Percentiles rank a stretch among this genome's conserved stretches.
Evolutionary conservation across 371 early-diverging fungal genomes (phyloP).

Genomic region (Phascolomyces articulosus): DNA sequence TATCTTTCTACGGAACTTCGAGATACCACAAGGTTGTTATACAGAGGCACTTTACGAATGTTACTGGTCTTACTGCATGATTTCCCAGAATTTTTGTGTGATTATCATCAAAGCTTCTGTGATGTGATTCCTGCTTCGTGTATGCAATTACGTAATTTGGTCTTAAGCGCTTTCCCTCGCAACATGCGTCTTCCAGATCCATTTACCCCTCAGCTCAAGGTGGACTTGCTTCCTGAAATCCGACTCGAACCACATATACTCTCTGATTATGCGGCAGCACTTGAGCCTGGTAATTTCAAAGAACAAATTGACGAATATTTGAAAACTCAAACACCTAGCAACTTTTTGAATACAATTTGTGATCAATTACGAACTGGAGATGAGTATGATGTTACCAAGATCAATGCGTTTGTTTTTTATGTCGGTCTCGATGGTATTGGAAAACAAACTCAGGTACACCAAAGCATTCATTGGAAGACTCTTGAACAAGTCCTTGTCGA

Average conservation of each 20-base stretch:
- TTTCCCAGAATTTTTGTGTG: conserved; percentile 96
- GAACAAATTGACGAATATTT: conserved; percentile 77
- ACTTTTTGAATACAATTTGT: conserved; percentile 48
- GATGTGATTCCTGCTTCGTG: conserved; percentile 93
- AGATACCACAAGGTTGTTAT: conserved; percentile 83
- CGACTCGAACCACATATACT: conserved; percentile 82
- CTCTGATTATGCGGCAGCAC: conserved; percentile 76
- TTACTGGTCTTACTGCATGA: conserved; percentile 95
- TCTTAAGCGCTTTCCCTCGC: conserved; percentile 95
- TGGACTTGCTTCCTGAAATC: conserved; percentile 87
- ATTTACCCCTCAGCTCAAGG: conserved; percentile 93
- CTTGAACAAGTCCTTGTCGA: conserved; percentile 77
- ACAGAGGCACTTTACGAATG: conserved; percentile 90
- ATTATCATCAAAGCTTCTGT: conserved; percentile 90
- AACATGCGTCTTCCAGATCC: conserved; percentile 97
- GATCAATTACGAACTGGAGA: not conserved
- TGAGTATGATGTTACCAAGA: conserved; percentile 62
- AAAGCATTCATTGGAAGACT: conserved; percentile 80
- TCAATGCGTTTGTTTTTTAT: conserved; percentile 89
- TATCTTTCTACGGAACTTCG: conserved; percentile 74
- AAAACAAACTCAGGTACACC: conserved; percentile 65
- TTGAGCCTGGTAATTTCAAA: conserved; percentile 65
- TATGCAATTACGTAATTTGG: conserved; percentile 93
- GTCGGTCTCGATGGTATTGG: conserved; percentile 80
- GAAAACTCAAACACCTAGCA: conserved; percentile 58